Evolutionary conservation across 768 basidiomycete species (phyloP).

Genomic region (Sarcodon aspratus): DNA sequence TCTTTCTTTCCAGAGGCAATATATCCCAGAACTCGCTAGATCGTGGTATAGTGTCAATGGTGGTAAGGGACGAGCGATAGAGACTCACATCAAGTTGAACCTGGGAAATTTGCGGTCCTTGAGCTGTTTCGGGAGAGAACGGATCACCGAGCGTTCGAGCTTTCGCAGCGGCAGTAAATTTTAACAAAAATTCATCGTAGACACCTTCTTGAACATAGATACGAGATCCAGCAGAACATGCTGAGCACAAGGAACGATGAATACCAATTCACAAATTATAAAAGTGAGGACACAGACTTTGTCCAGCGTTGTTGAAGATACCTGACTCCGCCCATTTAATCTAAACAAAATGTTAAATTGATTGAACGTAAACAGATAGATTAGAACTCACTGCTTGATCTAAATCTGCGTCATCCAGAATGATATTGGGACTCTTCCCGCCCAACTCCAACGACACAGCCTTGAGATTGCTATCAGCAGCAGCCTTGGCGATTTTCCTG

Average conservation of each 20-base stretch:
- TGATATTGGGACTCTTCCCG: conserved; percentile 60
- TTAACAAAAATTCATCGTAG: conserved; percentile 56
- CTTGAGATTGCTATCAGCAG: conserved; percentile 77
- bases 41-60: no score
- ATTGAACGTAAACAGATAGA: no score
- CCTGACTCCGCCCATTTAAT: conserved; percentile 61
- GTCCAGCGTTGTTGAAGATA: conserved; percentile 31
- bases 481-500: conserved; percentile 67
- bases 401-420: conserved; percentile 66
- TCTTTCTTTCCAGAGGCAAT: conserved; percentile 47
- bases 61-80: no score
- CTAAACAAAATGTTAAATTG: background rate
- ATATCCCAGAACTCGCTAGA: conserved; percentile 47
- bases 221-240: conserved; percentile 63
- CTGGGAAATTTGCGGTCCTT: conserved; percentile 44
- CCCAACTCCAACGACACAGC: conserved; percentile 76
- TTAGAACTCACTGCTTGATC: conserved; percentile 35
- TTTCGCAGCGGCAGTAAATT: conserved; percentile 37
- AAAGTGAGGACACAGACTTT: background rate
- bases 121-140: conserved; percentile 28
- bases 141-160: conserved; percentile 49
- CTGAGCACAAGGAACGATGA: conserved; percentile 31
- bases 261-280: background rate
- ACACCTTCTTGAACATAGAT: conserved; percentile 62
- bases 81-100: conserved; percentile 54